A percentile compares a stretch with the other conserved stretches of the same genome.
These are phyloP conservation scores for Hemisphaericaspora xylofermentans DNA, from an alignment of 1,139 yeast genomes.

Conservation along the genomic window DNA sequence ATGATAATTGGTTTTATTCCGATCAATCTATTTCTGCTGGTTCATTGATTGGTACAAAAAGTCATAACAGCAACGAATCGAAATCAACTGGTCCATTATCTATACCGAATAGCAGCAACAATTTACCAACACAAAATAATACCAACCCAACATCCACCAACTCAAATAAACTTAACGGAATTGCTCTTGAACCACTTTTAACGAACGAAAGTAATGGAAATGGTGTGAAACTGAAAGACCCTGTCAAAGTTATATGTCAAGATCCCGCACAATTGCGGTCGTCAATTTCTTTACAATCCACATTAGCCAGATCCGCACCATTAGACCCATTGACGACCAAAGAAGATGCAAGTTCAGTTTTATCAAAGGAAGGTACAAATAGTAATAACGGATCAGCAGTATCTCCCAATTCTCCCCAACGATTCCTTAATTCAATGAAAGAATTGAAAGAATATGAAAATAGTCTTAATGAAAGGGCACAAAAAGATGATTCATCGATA, in stretches of 20 bases:
- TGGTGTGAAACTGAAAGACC: not conserved
- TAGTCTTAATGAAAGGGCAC: not conserved
- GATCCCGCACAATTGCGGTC: slow-evolving; percentile 15
- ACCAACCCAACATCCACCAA: not conserved
- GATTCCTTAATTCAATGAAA: slow-evolving; percentile 8
- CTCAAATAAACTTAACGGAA: not conserved
- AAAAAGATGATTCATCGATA: not conserved
- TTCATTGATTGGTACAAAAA: slow-evolving; percentile 15
- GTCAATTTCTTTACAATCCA: slow-evolving; percentile 34
- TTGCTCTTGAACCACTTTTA: slow-evolving; percentile 1
- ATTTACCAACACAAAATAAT: not conserved
- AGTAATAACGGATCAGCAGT: not conserved
- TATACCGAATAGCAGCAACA: not conserved
- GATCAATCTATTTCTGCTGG: slow-evolving; percentile 47
- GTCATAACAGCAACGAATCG: not conserved
- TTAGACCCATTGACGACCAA: slow-evolving; percentile 61
- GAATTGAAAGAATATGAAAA: slow-evolving; percentile 13
- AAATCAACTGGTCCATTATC: not conserved
- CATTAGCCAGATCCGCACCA: slow-evolving; percentile 48
- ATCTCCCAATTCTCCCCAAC: slow-evolving; percentile 1
- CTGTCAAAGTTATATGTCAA: slow-evolving; percentile 4
- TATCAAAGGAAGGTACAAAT: slow-evolving; percentile 30
- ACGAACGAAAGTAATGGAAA: not conserved
- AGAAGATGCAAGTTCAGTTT: slow-evolving; percentile 48
- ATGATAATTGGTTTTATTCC: slow-evolving; percentile 48